Conservation (phyloP, 164 flowering plant species). For the Vitis amurensis region DNA sequence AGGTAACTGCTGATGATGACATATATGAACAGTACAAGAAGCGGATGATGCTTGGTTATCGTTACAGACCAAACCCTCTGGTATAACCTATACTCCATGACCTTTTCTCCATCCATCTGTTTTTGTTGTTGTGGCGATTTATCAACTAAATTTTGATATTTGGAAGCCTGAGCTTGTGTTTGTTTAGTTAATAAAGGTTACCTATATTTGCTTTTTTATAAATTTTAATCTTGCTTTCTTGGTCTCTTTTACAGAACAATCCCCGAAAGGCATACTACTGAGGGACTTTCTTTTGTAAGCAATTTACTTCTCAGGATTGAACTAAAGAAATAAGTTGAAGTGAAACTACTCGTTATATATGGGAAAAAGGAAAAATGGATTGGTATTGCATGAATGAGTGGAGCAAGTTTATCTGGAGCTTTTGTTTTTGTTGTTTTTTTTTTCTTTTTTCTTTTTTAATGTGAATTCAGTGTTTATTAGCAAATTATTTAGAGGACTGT, state of each 20-base stretch:
- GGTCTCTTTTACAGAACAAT: conserved; percentile 53
- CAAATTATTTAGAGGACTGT: no score
- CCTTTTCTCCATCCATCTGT: not conserved
- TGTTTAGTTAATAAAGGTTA: no score
- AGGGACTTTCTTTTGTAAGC: conserved; percentile 1
- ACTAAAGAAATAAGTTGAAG: not conserved
- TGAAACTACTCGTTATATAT: not conserved
- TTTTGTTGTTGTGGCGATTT: not conserved
- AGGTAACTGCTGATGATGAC: conserved; percentile 90
- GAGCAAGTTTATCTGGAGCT: conserved; percentile 1
- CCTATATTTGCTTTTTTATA: not conserved
- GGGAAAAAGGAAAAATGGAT: not conserved
- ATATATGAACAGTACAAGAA: conserved; percentile 98
- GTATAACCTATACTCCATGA: conserved; percentile 27
- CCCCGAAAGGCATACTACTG: conserved; percentile 89
- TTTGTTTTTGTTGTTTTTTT: not conserved
- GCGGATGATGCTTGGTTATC: conserved; percentile 98
- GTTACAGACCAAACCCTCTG: conserved; percentile 93
- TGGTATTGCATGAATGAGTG: not conserved
- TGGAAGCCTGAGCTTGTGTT: no score
- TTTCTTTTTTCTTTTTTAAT: no score
- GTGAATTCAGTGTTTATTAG: not conserved
- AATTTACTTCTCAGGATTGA: not conserved
- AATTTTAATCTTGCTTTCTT: not conserved
- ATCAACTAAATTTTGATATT: not conserved